A percentile compares a stretch with the other conserved stretches of the same genome.
These are phyloP conservation scores for Pseudonitzschia delicatissima DNA, from an alignment of 108 stramenopile species.

Conservation along the genomic window DNA sequence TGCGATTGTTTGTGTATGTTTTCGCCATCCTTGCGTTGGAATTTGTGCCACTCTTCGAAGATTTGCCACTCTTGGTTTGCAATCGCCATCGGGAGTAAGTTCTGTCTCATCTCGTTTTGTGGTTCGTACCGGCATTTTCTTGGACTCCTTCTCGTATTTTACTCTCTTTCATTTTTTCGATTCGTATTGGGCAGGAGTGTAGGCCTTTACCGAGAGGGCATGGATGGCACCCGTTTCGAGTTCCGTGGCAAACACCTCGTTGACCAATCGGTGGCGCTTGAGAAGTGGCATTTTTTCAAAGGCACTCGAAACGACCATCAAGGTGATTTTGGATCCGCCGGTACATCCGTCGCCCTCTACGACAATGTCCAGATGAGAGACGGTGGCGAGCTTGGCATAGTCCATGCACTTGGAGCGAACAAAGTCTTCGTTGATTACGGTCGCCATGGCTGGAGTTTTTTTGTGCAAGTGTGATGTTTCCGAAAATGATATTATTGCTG, in stretches of 20 bases:
- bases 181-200: slow-evolving; percentile 78
- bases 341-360: slow-evolving; percentile 20
- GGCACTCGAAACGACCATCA: slow-evolving; percentile 25
- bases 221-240: slow-evolving; percentile 55
- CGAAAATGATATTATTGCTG: too few species aligned
- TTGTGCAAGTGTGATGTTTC: too few species aligned
- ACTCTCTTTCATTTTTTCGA: slow-evolving; percentile 54
- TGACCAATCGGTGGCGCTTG: slow-evolving; percentile 74
- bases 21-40: too few species aligned
- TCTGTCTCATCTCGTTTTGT: too few species aligned
- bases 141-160: too few species aligned
- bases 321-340: slow-evolving; percentile 30
- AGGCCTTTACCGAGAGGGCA: slow-evolving; percentile 75
- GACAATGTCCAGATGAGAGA: slow-evolving; percentile 22
- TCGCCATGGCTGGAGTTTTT: neutral
- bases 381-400: neutral
- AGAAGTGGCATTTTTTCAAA: slow-evolving; percentile 60
- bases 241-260: slow-evolving; percentile 53
- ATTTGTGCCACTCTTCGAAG: too few species aligned
- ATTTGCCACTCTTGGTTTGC: too few species aligned
- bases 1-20: too few species aligned
- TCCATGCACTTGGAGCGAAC: neutral
- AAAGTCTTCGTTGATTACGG: neutral
- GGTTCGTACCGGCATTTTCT: too few species aligned
- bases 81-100: too few species aligned